A percentile compares a stretch with the other conserved stretches of the same genome.
Conservation (phyloP, 2,329 filamentous ascomycete genomes). For the Seiridium unicorne region DNA sequence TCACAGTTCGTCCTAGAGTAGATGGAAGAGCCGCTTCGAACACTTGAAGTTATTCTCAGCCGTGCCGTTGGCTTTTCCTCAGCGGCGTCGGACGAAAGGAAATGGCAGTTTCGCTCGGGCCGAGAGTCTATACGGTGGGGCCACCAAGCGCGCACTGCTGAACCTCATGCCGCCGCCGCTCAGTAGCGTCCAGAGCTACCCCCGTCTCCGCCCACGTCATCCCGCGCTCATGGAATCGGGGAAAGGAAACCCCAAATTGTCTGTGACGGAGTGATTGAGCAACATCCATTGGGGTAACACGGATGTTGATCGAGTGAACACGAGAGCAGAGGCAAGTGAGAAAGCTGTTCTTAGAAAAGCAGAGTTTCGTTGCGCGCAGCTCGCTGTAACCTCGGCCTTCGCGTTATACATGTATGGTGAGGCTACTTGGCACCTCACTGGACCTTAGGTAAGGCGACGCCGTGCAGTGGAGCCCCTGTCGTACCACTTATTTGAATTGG, state of each 20-base stretch:
- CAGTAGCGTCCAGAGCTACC: background rate
- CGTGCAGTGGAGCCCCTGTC: background rate
- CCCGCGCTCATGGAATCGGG: background rate
- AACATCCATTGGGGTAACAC: background rate
- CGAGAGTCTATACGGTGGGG: background rate
- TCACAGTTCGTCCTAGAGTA: background rate
- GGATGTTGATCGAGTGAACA: background rate
- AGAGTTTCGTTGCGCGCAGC: background rate
- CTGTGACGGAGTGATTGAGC: background rate
- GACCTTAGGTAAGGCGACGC: constrained; percentile 3
- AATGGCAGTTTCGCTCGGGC: constrained; percentile 2
- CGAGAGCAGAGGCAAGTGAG: background rate
- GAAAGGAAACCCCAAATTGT: background rate
- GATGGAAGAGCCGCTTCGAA: background rate
- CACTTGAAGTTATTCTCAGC: background rate
- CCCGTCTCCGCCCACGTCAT: constrained; percentile 1
- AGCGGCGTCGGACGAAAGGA: constrained; percentile 3
- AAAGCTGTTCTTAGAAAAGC: background rate
- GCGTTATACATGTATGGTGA: background rate
- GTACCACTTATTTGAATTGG: constrained; percentile 5
- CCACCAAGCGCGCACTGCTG: background rate
- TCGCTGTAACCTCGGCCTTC: constrained; percentile 1
- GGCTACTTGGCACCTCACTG: background rate
- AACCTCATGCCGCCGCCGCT: background rate
- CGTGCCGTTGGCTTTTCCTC: background rate